Evolutionary conservation across 441 rosid species (phyloP).

Genomic region (Pelargonium citronellum): DNA sequence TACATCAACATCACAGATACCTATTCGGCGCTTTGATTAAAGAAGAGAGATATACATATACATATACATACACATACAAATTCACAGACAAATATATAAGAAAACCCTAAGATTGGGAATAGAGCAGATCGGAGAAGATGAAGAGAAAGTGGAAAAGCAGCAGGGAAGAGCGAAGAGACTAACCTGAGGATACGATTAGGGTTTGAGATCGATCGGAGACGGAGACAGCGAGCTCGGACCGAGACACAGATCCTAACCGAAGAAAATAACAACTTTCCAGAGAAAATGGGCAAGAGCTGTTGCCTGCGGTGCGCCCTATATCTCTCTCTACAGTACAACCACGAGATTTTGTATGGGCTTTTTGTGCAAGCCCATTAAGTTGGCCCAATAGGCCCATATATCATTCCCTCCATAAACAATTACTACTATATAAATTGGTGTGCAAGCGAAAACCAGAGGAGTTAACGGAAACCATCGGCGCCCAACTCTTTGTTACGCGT

Average conservation of each 20-base stretch:
- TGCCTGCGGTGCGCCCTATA: too few relatives aligned
- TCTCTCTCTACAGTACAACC: too few relatives aligned
- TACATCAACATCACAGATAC: background rate
- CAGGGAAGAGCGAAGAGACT: background rate
- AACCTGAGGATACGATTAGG: background rate
- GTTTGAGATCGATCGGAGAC: constrained; percentile 1
- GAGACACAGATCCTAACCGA: background rate
- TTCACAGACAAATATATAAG: background rate
- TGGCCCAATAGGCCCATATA: too few relatives aligned
- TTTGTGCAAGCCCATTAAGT: too few relatives aligned
- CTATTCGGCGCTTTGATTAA: background rate
- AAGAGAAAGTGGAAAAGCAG: too few relatives aligned
- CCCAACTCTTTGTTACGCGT: too few relatives aligned
- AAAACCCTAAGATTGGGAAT: background rate
- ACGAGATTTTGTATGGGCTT: too few relatives aligned
- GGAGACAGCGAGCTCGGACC: background rate
- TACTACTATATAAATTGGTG: too few relatives aligned
- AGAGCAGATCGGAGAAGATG: background rate
- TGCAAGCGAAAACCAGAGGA: too few relatives aligned
- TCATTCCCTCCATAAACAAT: too few relatives aligned
- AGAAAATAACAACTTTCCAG: background rate
- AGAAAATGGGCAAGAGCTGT: background rate
- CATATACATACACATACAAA: background rate
- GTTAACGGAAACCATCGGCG: too few relatives aligned
- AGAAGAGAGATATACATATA: too few relatives aligned